Evolutionary conservation across 305 asterid species (phyloP).

Genomic region (Solanum hybrid): DNA sequence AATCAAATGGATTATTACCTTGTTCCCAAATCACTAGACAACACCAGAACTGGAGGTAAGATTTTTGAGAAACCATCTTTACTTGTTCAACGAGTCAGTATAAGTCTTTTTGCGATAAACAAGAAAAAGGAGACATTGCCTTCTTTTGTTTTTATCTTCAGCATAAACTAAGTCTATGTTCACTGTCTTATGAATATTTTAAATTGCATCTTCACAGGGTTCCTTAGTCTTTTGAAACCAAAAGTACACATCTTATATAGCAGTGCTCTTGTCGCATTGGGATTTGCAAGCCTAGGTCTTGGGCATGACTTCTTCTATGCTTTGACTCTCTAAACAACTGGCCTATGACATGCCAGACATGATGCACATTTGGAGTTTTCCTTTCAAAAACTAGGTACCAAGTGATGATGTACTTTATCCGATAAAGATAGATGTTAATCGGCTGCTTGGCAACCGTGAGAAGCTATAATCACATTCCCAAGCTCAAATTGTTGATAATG

Average conservation of each 20-base stretch:
- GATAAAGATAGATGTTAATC: background rate
- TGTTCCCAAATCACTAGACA: background rate
- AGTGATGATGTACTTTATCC: background rate
- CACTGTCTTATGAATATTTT: background rate
- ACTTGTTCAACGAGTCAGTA: background rate
- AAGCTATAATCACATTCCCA: background rate
- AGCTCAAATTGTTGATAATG: background rate
- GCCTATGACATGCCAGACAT: background rate
- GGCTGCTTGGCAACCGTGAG: background rate
- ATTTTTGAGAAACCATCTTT: background rate
- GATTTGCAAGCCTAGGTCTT: conserved; percentile 9
- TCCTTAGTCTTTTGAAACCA: background rate
- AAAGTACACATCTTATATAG: background rate
- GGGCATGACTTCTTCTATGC: conserved; percentile 17
- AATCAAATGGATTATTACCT: background rate
- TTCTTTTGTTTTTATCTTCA: background rate
- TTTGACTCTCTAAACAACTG: conserved; percentile 6
- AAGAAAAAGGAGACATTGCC: background rate
- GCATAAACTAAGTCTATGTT: background rate
- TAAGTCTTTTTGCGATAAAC: background rate
- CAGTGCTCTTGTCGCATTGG: conserved; percentile 7
- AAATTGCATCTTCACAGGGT: conserved; percentile 5
- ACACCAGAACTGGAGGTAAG: conserved; percentile 1
- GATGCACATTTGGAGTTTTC: background rate
- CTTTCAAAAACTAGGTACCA: background rate